Evolutionary conservation across 2,329 filamentous ascomycete genomes (phyloP).

Genomic region (Colletotrichum tofieldiae): DNA sequence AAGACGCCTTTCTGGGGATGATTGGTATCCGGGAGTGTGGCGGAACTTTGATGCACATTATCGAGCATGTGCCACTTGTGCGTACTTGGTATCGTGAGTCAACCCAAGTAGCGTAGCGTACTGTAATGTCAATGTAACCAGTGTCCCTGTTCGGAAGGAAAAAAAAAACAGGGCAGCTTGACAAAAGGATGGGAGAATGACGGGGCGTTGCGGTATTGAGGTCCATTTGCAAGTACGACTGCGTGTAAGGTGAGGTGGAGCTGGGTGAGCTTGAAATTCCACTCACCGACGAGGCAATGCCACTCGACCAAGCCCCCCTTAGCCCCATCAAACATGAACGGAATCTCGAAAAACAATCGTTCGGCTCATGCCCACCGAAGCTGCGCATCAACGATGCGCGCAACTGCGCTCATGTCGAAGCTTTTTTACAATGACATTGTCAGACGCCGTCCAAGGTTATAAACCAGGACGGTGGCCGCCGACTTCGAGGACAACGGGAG

Average conservation of each 20-base stretch:
- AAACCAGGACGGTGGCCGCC: not conserved
- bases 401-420: not conserved
- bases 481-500: not conserved
- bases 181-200: not conserved
- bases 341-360: not conserved
- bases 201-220: not conserved
- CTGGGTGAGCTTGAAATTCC: not conserved
- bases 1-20: not conserved
- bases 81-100: not conserved
- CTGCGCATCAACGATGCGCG: not conserved
- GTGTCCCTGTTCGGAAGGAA: not conserved
- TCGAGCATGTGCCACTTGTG: not conserved
- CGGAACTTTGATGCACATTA: not conserved
- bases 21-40: not conserved
- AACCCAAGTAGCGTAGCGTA: not conserved
- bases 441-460: not conserved
- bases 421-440: not conserved
- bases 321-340: not conserved
- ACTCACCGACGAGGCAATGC: constrained; percentile 16
- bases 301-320: not conserved
- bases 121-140: not conserved
- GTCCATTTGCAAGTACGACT: not conserved
- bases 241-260: not conserved
- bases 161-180: not conserved
- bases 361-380: constrained; percentile 3